Conservation (phyloP, 805 yeast species). For the Cyberlindnera misumaiensis region DNA sequence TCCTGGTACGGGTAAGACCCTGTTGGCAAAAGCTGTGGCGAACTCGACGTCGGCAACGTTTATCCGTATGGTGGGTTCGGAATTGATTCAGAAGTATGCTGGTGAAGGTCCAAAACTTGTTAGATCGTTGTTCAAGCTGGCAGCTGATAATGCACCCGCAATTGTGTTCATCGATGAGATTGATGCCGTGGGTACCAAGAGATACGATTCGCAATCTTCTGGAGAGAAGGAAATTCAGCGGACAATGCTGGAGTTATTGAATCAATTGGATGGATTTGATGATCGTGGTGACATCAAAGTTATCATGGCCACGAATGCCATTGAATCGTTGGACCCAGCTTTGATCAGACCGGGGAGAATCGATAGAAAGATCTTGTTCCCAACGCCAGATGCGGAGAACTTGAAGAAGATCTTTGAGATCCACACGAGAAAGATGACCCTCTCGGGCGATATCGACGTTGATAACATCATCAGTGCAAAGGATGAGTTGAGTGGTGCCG, state of each 20-base stretch:
- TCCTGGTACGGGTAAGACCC: conserved; percentile 96
- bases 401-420: conserved; percentile 88
- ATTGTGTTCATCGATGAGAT: conserved; percentile 97
- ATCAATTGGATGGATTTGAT: conserved; percentile 95
- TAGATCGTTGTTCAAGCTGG: conserved; percentile 92
- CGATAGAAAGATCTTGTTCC: conserved; percentile 91
- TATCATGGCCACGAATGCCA: conserved; percentile 95
- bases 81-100: conserved; percentile 89
- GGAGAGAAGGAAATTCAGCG: conserved; percentile 97
- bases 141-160: conserved; percentile 96
- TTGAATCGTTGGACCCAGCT: conserved; percentile 93
- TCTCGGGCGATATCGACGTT: conserved; percentile 79
- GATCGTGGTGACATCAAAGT: conserved; percentile 97
- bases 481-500: conserved; percentile 96
- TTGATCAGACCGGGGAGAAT: conserved; percentile 95
- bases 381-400: conserved; percentile 89
- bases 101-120: conserved; percentile 97
- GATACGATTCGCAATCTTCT: conserved; percentile 84
- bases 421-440: conserved; percentile 90
- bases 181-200: conserved; percentile 98
- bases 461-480: conserved; percentile 85
- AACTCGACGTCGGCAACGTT: conserved; percentile 96
- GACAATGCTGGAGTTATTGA: conserved; percentile 92
- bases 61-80: conserved; percentile 93
- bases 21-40: conserved; percentile 96